These are phyloP conservation scores for Fistulifera pelliculosa DNA, from an alignment of 108 stramenopile genomes.

Conservation along the genomic window DNA sequence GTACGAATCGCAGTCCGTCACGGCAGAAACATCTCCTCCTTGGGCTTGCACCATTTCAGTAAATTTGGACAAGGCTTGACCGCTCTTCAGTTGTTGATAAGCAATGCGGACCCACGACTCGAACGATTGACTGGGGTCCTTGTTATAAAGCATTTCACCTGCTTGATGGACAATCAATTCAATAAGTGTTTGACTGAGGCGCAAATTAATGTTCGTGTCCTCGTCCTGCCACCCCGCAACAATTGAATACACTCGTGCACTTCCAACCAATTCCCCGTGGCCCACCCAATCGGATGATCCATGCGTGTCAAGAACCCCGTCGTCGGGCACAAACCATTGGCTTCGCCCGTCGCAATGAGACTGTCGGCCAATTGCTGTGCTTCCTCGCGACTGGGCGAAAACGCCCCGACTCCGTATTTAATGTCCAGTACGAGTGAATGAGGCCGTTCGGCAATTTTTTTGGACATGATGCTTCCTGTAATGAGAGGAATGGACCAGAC, in stretches of 20 bases:
- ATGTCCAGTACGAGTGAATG: slow-evolving; percentile 69
- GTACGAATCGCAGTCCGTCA: not conserved
- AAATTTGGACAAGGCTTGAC: slow-evolving; percentile 56
- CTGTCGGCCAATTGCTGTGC: slow-evolving; percentile 45
- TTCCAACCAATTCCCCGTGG: slow-evolving; percentile 81
- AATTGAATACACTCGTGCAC: slow-evolving; percentile 68
- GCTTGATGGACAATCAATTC: slow-evolving; percentile 51
- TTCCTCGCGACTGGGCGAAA: slow-evolving; percentile 44
- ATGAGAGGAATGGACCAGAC: slow-evolving; percentile 64
- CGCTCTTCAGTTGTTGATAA: slow-evolving; percentile 37
- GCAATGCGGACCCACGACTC: slow-evolving; percentile 34
- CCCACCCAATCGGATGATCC: slow-evolving; percentile 58
- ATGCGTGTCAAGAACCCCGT: slow-evolving; percentile 72
- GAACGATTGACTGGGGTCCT: slow-evolving; percentile 17
- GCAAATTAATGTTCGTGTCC: slow-evolving; percentile 11
- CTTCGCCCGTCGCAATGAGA: slow-evolving; percentile 65
- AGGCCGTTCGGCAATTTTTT: slow-evolving; percentile 81
- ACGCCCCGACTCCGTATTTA: slow-evolving; percentile 68
- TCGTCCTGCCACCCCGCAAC: slow-evolving; percentile 14
- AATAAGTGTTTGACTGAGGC: slow-evolving; percentile 35
- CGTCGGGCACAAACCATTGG: slow-evolving; percentile 55
- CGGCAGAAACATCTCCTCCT: slow-evolving; percentile 40
- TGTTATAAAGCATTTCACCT: slow-evolving; percentile 40
- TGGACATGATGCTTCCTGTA: slow-evolving; percentile 69
- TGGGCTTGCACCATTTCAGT: slow-evolving; percentile 68